Evolutionary conservation across 2,329 filamentous ascomycete genomes (phyloP), one percentile per base, ranked within the genome.

Genomic region (Neoascochyta sp.): DNA sequence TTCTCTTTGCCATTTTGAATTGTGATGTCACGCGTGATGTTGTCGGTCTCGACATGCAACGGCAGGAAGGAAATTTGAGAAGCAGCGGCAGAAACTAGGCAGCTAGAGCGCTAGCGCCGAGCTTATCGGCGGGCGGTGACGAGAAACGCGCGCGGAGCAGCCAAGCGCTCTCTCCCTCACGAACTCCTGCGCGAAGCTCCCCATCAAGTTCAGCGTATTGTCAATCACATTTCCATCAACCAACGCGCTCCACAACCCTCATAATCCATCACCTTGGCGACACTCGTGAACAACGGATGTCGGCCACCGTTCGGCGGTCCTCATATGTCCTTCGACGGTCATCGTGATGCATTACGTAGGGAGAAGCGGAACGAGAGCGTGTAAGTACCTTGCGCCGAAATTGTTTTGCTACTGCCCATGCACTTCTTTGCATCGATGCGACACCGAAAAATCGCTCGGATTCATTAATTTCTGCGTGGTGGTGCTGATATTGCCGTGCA

Each of bases 241-340:
- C 33, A 43, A 44, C 45, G 47, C 48, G 44, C 41, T 36, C 43
- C 33, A 41, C 34, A 48, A 49, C 33, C 34, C 41, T 41, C 29
- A 40, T 44, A 62, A 60, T 54, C 47, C 57, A 57, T 58, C 60
- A 63, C 49, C 45, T 55, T 58, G 60, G 59, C 60, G 54, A 48
- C 60, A 55, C 54, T 59, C 52, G 58, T 62, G 61, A 61, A 65
- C 61, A 62, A 67, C 68, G 64, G 67, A 70, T 70, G 67, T 66
- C 57, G 65, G 59, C 61, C 60, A 49, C 52, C 45, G 56, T 45
- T 51, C 38, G 48, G 51, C 50, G 45, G 52, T 49, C 44, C 50
- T 66, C 65, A 63, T 64, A 71, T 71, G 68, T 70, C 67, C 59
- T 55, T 68, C 57, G 63, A 66, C 57, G 57, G 57, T 46, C 51